phyloP scores from a whole-genome alignment of 1,139 yeast genomes.

The Lodderomyces oxycetoniae region DNA sequence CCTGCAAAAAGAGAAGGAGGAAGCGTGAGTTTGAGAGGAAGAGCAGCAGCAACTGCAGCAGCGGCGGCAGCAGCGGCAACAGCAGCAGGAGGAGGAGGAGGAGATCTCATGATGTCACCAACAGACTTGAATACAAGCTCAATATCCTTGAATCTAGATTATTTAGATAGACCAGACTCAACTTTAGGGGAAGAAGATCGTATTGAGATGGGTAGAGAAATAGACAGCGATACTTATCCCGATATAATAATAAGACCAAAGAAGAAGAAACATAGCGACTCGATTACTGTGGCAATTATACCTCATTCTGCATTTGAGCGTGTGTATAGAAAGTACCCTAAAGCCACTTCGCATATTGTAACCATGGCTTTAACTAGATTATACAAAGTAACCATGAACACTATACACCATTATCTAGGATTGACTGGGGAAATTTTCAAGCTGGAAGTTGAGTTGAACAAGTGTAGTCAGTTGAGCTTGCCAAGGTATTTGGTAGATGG shows the following conservation, averaged over 20 bases:
- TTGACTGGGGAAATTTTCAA: slow-evolving; percentile 76
- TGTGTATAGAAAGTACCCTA: slow-evolving; percentile 72
- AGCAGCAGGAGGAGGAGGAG: too few relatives aligned
- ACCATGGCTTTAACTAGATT: slow-evolving; percentile 86
- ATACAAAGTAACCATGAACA: slow-evolving; percentile 85
- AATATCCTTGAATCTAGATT: slow-evolving; percentile 10
- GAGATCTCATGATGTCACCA: slow-evolving; percentile 8
- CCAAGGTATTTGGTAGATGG: slow-evolving; percentile 64
- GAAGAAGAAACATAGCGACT: slow-evolving; percentile 5
- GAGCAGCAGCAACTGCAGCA: too few relatives aligned
- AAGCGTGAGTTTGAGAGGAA: too few relatives aligned
- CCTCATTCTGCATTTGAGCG: slow-evolving; percentile 80
- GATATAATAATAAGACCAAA: slow-evolving; percentile 14
- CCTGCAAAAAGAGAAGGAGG: slow-evolving; percentile 10
- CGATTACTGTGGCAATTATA: slow-evolving; percentile 74
- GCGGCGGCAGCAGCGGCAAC: too few relatives aligned
- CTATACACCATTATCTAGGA: slow-evolving; percentile 83
- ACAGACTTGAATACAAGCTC: slow-evolving; percentile 7
- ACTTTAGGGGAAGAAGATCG: neutral
- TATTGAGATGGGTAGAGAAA: neutral
- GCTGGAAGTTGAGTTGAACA: slow-evolving; percentile 67
- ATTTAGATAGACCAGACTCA: slow-evolving; percentile 4
- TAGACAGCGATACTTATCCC: slow-evolving; percentile 9
- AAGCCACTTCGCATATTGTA: slow-evolving; percentile 88
- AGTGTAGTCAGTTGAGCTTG: slow-evolving; percentile 33